Conservation (phyloP, 202 grass and related monocot genomes). For the Panicum hallii region DNA sequence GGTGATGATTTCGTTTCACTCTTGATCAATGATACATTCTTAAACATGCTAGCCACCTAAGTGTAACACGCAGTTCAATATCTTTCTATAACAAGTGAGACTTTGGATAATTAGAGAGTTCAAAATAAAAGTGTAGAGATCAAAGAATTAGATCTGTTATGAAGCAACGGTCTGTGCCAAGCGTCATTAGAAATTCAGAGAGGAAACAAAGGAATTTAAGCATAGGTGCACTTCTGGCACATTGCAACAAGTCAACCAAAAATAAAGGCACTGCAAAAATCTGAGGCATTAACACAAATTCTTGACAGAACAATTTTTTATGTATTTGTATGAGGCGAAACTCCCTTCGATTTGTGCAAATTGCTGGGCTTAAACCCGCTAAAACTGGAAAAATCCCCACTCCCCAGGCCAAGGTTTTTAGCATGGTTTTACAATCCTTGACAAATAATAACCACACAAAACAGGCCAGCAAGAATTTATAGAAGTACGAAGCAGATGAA, state of each 20-base stretch:
- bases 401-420: not conserved
- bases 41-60: not conserved
- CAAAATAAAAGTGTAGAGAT: not conserved
- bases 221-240: not conserved
- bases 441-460: constrained; percentile 13
- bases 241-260: not conserved
- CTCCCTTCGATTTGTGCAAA: too few relatives aligned
- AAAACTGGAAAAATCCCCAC: not conserved
- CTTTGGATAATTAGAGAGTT: not conserved
- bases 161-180: not conserved
- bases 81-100: not conserved
- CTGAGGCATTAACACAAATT: not conserved
- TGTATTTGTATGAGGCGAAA: not conserved
- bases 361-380: not conserved
- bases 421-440: not conserved
- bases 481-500: not conserved
- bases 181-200: not conserved
- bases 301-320: not conserved
- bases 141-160: not conserved
- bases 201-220: not conserved
- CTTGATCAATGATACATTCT: not conserved
- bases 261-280: constrained; percentile 34
- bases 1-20: not conserved
- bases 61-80: not conserved
- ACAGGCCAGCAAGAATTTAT: not conserved